phyloP scores from a whole-genome alignment of 1,284 basidiomycete species.

The Boletus mariae region DNA sequence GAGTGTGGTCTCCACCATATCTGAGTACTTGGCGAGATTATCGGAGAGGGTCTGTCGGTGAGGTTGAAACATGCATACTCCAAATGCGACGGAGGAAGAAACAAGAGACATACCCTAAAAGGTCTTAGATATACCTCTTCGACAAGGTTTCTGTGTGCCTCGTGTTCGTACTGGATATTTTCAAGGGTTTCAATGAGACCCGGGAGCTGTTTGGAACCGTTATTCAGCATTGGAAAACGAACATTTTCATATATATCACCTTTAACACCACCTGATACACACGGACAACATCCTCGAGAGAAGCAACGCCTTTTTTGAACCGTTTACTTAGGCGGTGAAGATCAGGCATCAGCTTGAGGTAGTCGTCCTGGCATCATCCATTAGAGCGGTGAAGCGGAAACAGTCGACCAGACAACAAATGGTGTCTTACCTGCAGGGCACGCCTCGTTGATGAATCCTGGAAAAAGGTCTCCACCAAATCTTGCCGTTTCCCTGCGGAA shows the following conservation, averaged over 20 bases:
- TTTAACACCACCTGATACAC: slow-evolving; percentile 88
- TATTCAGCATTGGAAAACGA: not conserved
- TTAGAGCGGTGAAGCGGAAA: not conserved
- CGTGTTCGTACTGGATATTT: slow-evolving; percentile 45
- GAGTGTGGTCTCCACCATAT: slow-evolving; percentile 95
- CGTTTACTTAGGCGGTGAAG: slow-evolving; percentile 91
- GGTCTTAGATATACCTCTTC: slow-evolving; percentile 63
- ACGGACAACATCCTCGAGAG: slow-evolving; percentile 92
- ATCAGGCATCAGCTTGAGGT: slow-evolving; percentile 90
- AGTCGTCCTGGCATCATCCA: slow-evolving; percentile 60
- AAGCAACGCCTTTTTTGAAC: slow-evolving; percentile 83
- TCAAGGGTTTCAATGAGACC: slow-evolving; percentile 69
- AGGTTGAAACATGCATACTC: not conserved
- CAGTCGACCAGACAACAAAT: not conserved
- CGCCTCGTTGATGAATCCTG: slow-evolving; percentile 74
- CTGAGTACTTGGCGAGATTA: slow-evolving; percentile 75
- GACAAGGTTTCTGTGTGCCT: slow-evolving; percentile 53
- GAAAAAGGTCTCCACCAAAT: slow-evolving; percentile 84
- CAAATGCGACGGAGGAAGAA: not conserved
- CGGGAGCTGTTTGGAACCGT: slow-evolving; percentile 54
- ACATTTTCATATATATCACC: slow-evolving; percentile 30
- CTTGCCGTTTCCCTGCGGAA: slow-evolving; percentile 72
- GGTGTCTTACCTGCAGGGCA: slow-evolving; percentile 58
- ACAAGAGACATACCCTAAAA: slow-evolving; percentile 49
- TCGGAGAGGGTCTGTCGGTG: slow-evolving; percentile 53